phyloP scores from a whole-genome alignment of 441 rosid genomes.

The Erodium trifolium region DNA sequence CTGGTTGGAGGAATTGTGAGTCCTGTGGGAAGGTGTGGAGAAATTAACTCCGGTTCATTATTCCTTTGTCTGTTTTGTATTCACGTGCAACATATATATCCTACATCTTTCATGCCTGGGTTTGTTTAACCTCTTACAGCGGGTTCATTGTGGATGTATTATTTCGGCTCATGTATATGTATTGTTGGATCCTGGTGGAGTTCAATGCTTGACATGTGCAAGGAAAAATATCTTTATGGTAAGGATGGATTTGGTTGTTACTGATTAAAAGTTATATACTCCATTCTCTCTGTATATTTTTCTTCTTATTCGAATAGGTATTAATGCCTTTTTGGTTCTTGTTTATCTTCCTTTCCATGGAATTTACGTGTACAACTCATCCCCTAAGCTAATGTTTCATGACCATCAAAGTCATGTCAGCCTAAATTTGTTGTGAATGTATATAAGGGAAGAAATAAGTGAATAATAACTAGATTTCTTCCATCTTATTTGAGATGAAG shows the following conservation, averaged over 20 bases:
- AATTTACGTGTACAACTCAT: background rate
- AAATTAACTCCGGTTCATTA: slow-evolving; percentile 15
- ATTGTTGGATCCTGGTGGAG: slow-evolving; percentile 89
- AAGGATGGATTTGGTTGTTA: slow-evolving; percentile 27
- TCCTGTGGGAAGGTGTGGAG: slow-evolving; percentile 79
- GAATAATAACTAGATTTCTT: background rate
- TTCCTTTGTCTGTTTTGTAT: slow-evolving; percentile 13
- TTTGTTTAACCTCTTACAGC: slow-evolving; percentile 37
- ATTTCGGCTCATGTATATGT: slow-evolving; percentile 50
- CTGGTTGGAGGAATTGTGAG: slow-evolving; percentile 93
- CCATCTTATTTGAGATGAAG: background rate
- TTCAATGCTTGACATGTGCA: slow-evolving; percentile 71
- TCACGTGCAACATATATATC: slow-evolving; percentile 10
- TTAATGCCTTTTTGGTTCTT: slow-evolving; percentile 3
- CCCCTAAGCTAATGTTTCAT: slow-evolving; percentile 5
- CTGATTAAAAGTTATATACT: background rate
- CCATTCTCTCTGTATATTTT: background rate
- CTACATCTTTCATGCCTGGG: slow-evolving; percentile 4
- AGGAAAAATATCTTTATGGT: slow-evolving; percentile 56
- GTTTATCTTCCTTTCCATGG: background rate
- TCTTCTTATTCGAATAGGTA: background rate
- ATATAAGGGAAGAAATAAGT: background rate
- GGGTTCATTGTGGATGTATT: slow-evolving; percentile 92
- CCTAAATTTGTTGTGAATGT: background rate
- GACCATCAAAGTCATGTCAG: background rate